Evolutionary conservation across 164 flowering plant genomes (phyloP), one percentile per base, ranked within the genome.

Genomic region (Malania oleifera): DNA sequence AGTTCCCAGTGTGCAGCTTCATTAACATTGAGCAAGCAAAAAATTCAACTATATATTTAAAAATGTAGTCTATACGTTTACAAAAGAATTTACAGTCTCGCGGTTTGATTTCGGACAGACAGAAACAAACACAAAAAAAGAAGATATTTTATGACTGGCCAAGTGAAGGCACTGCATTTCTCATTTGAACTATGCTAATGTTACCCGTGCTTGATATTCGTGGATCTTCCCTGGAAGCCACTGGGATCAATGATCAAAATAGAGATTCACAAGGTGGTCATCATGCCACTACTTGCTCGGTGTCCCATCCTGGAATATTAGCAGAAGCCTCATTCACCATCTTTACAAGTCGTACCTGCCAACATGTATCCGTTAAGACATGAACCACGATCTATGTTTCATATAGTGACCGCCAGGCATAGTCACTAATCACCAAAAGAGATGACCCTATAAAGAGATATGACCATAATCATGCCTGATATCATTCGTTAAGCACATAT

Each of bases 241-340:
- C 35, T 4, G 34, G 48, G 11, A 5, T 26, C 7, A 43, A n/a
- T 52, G 0, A 24, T 12, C 50, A 2, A 37, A 55, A 7, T 0
- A 44, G 43, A 18, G 29, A 20, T 29, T 35, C 39, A 31, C 20
- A 14, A 14, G 14, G 38, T 0, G 5, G 23, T 41, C 27, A 17
- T 37, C 19, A 17, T 49, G 66, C 52, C 44, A 12, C 53, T 60
- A 17, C 49, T 63, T 47, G 41, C 5, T 19, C 15, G 14, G 56
- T 7, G 17, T 54, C 60, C 71, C 71, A 67, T 12, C 57, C 57
- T 11, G 66, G 71, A 56, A 67, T 67, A 58, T 67, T 62, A 14
- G 66, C 48, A 15, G 66, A 56, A 52, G 71, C 71, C 45, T 67
- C 71, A 35, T 67, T 67, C 44, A 67, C 59, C 71, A 56, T 62